Evolutionary conservation across 345 rosid genomes (phyloP).

Genomic region (Citrus australasica): DNA sequence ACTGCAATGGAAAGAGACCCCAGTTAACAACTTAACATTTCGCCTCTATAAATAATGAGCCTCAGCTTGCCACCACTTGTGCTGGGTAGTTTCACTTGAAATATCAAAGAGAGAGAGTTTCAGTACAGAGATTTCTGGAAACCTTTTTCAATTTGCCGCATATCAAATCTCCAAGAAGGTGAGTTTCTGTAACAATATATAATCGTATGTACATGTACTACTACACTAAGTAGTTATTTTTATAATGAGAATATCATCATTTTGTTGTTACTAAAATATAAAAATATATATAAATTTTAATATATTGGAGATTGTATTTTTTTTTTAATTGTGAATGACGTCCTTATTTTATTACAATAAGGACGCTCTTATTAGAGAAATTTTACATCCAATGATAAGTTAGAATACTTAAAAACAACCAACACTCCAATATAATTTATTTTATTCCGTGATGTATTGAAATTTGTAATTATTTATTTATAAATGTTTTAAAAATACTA

Average conservation of each 20-base stretch:
- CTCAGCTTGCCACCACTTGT: neutral
- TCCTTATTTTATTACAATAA: too few relatives aligned
- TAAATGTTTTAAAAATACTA: too few relatives aligned
- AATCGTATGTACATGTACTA: too few relatives aligned
- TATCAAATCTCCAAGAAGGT: neutral
- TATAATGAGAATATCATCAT: too few relatives aligned
- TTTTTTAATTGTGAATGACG: rapidly evolving
- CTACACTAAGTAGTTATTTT: too few relatives aligned
- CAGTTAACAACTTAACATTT: constrained; percentile 12
- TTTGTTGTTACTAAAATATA: too few relatives aligned
- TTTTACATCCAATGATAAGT: too few relatives aligned
- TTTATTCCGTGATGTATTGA: rapidly evolving
- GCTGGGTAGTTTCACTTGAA: neutral
- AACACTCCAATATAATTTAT: rapidly evolving
- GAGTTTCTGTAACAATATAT: neutral
- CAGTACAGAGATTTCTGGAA: neutral
- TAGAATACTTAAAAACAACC: too few relatives aligned
- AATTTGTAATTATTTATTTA: too few relatives aligned
- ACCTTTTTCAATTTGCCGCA: neutral
- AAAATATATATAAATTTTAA: too few relatives aligned
- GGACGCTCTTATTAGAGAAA: rapidly evolving
- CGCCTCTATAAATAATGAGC: neutral
- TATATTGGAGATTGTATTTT: too few relatives aligned
- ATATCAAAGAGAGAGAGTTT: neutral
- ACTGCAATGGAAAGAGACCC: neutral